These are phyloP conservation scores for Oenanthe javanica DNA, from an alignment of 140 eudicot genomes.

Conservation along the genomic window DNA sequence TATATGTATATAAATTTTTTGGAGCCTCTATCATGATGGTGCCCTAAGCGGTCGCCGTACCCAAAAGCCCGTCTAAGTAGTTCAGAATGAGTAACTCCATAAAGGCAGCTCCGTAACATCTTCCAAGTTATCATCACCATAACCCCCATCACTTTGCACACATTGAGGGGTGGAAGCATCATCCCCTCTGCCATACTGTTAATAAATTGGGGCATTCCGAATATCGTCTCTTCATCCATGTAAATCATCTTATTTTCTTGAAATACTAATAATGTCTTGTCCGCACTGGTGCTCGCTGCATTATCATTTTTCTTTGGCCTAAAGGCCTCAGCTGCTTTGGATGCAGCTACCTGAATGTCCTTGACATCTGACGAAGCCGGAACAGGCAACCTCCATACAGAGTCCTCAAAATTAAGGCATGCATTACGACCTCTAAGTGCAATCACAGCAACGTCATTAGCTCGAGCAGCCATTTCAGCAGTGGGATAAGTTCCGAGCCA, in stretches of 20 bases:
- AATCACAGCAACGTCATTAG: constrained; percentile 76
- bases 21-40: too few relatives aligned
- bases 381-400: constrained; percentile 60
- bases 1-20: too few relatives aligned
- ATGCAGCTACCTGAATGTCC: constrained; percentile 73
- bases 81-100: constrained; percentile 46
- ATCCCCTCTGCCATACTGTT: constrained; percentile 66
- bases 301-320: constrained; percentile 16
- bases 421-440: constrained; percentile 63
- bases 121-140: constrained; percentile 42
- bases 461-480: constrained; percentile 81
- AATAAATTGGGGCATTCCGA: constrained; percentile 50
- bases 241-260: constrained; percentile 18
- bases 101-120: constrained; percentile 32
- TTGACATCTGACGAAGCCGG: constrained; percentile 45
- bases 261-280: neutral
- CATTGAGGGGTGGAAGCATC: constrained; percentile 49
- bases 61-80: too few relatives aligned
- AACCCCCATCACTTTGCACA: constrained; percentile 7
- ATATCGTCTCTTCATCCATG: constrained; percentile 46
- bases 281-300: neutral
- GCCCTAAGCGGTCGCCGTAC: too few relatives aligned
- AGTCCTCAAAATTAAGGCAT: constrained; percentile 76
- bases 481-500: constrained; percentile 76
- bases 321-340: constrained; percentile 61